phyloP scores from a whole-genome alignment of 495 filamentous ascomycete species.

The Penicillium turbatum region DNA sequence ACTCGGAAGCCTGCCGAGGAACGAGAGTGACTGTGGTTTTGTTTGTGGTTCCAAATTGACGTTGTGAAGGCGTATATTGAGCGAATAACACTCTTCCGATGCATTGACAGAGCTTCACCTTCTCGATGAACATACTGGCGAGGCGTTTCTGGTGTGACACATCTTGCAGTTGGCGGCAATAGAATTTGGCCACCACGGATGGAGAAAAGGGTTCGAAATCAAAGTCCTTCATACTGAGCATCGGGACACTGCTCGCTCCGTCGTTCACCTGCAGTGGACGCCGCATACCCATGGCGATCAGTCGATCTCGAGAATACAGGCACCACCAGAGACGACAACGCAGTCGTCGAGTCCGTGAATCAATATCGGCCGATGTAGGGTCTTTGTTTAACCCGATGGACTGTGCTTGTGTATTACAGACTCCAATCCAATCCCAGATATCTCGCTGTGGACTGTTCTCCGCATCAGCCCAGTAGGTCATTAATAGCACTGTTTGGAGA shows the following conservation, averaged over 20 bases:
- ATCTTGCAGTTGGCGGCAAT: conserved; percentile 40
- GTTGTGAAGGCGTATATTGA: conserved; percentile 67
- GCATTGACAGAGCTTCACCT: conserved; percentile 76
- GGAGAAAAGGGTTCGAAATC: conserved; percentile 61
- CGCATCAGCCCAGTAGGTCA: conserved; percentile 82
- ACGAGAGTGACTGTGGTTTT: conserved; percentile 79
- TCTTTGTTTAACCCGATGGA: conserved; percentile 79
- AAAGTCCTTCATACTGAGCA: conserved; percentile 75
- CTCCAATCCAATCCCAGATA: conserved; percentile 85
- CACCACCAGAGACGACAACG: conserved; percentile 90
- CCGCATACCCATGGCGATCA: conserved; percentile 82
- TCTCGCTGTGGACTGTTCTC: conserved; percentile 61
- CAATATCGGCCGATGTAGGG: conserved; percentile 61
- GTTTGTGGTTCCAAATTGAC: conserved; percentile 60
- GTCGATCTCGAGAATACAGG: conserved; percentile 80
- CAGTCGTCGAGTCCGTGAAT: conserved; percentile 51
- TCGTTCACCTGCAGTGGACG: conserved; percentile 81
- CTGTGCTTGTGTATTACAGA: conserved; percentile 74
- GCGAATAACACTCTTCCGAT: conserved; percentile 75
- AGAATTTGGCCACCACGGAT: conserved; percentile 32
- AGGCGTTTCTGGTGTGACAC: conserved; percentile 59
- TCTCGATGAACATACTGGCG: conserved; percentile 81
- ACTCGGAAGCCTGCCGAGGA: conserved; percentile 69
- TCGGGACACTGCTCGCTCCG: conserved; percentile 79
- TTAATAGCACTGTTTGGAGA: conserved; percentile 71